Percentiles rank a stretch among this genome's conserved stretches.
Conservation (phyloP, 768 basidiomycete genomes). For the Lactifluus piperatus region DNA sequence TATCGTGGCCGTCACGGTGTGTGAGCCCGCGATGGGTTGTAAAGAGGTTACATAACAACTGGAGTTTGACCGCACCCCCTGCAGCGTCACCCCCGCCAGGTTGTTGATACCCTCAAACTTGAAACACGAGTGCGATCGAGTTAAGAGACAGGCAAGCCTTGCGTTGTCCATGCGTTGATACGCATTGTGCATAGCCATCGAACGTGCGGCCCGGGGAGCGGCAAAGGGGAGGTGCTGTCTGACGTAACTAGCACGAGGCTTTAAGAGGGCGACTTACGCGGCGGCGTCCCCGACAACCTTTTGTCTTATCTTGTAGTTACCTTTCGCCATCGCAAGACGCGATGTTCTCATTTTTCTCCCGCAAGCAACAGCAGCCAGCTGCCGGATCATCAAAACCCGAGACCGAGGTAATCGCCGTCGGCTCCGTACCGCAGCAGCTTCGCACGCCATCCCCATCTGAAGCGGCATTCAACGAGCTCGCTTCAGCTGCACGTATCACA, state of each 20-base stretch:
- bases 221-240: not conserved
- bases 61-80: too few relatives aligned
- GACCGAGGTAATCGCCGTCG: conserved; percentile 5
- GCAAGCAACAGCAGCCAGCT: conserved; percentile 10
- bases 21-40: too few relatives aligned
- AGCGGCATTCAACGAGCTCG: conserved; percentile 20
- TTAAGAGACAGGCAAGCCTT: not conserved
- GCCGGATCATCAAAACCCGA: not conserved
- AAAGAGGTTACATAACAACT: too few relatives aligned
- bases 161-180: conserved; percentile 4
- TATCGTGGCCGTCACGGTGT: too few relatives aligned
- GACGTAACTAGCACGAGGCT: not conserved
- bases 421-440: conserved; percentile 28
- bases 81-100: too few relatives aligned
- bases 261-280: not conserved
- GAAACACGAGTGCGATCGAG: too few relatives aligned
- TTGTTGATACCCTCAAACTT: too few relatives aligned
- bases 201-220: not conserved
- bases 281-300: not conserved
- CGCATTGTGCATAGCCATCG: conserved; percentile 2
- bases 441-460: conserved; percentile 49
- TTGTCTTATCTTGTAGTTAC: conserved; percentile 4
- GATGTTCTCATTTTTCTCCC: conserved; percentile 16
- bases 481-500: conserved; percentile 13
- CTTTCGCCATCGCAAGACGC: conserved; percentile 1